Evolutionary conservation across 2,329 filamentous ascomycete species (phyloP).

Genomic region (Alternaria sp.): DNA sequence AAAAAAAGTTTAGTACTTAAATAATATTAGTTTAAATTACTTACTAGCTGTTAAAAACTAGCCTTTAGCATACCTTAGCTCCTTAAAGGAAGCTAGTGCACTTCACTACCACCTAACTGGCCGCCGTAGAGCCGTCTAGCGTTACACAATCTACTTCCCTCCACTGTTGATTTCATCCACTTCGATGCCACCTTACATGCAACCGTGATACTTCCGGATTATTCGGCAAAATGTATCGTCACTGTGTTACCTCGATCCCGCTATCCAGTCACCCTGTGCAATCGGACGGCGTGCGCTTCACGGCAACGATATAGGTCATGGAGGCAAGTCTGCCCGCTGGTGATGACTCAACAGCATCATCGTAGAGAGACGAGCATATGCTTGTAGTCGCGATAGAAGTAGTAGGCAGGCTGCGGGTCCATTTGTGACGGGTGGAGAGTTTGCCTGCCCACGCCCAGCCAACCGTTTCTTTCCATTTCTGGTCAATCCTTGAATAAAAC

Average conservation of each 20-base stretch:
- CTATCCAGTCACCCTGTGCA: constrained; percentile 23
- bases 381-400: constrained; percentile 33
- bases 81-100: too few relatives aligned
- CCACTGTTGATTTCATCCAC: constrained; percentile 34
- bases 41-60: too few relatives aligned
- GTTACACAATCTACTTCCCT: constrained; percentile 35
- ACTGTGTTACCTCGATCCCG: constrained; percentile 40
- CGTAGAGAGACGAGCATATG: constrained; percentile 2
- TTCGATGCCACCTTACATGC: constrained; percentile 44
- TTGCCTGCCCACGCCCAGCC: constrained; percentile 38
- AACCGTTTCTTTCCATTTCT: constrained; percentile 31
- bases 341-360: constrained; percentile 24
- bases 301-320: constrained; percentile 18
- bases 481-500: constrained; percentile 8
- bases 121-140: constrained; percentile 20
- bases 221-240: constrained; percentile 26
- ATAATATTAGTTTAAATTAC: too few relatives aligned
- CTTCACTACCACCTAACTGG: too few relatives aligned
- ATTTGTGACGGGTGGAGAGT: constrained; percentile 35
- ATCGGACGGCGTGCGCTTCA: constrained; percentile 32
- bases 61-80: too few relatives aligned
- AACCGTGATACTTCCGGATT: constrained; percentile 26
- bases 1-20: too few relatives aligned
- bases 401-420: constrained; percentile 25
- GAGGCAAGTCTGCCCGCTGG: constrained; percentile 26